phyloP scores from a whole-genome alignment of 345 rosid genomes.

The Citrus australasica region DNA sequence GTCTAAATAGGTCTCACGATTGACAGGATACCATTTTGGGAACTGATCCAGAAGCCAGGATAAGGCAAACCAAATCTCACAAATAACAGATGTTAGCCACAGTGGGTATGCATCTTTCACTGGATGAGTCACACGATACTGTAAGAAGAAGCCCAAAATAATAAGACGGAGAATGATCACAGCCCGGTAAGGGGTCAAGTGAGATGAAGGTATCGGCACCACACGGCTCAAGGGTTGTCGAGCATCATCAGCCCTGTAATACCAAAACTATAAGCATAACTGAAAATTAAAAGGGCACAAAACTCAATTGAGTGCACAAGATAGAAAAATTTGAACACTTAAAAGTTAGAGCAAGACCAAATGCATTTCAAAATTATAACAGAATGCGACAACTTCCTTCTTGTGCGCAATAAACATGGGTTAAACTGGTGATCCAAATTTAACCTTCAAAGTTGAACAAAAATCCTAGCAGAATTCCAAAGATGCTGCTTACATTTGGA shows the following conservation, averaged over 20 bases:
- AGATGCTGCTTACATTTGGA: conserved; percentile 74
- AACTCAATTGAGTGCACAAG: not conserved
- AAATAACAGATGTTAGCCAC: conserved; percentile 94
- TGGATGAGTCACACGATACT: conserved; percentile 94
- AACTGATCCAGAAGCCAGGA: conserved; percentile 99
- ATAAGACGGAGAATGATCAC: conserved; percentile 91
- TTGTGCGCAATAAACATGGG: not conserved
- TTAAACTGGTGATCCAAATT: not conserved
- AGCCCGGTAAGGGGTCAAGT: conserved; percentile 77
- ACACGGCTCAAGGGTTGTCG: conserved; percentile 92
- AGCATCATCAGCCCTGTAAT: conserved; percentile 85
- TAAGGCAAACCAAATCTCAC: conserved; percentile 99
- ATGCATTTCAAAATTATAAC: not conserved
- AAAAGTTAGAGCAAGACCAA: not conserved
- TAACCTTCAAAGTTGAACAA: not conserved
- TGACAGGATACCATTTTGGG: conserved; percentile 95
- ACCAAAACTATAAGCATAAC: conserved; percentile 16
- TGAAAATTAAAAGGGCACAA: conserved; percentile 3
- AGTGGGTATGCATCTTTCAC: conserved; percentile 90
- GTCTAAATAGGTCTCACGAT: conserved; percentile 97
- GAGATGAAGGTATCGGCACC: conserved; percentile 82
- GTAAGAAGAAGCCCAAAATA: conserved; percentile 96
- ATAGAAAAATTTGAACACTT: not conserved
- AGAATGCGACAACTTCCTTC: not conserved
- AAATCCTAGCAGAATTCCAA: conserved; percentile 6